Evolutionary conservation across 1,284 basidiomycete species (phyloP).

Genomic region (Papiliotrema terrestris): DNA sequence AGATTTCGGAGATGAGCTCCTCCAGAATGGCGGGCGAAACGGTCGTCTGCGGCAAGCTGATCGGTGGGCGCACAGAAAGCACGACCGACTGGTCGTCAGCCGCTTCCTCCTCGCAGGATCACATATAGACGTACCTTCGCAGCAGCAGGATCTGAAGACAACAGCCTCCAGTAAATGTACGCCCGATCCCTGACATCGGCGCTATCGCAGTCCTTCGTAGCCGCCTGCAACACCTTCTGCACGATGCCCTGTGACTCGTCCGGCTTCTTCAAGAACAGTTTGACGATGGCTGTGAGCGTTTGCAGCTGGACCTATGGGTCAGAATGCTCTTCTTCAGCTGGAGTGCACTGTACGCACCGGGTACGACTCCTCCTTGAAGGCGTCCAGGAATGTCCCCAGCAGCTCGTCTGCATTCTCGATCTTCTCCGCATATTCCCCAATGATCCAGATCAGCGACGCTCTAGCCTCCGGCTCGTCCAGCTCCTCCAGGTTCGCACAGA

Average conservation of each 20-base stretch:
- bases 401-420: constrained; percentile 96
- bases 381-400: constrained; percentile 85
- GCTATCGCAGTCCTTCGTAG: constrained; percentile 95
- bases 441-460: constrained; percentile 96
- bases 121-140: constrained; percentile 66
- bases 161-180: constrained; percentile 92
- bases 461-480: constrained; percentile 96
- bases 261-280: constrained; percentile 93
- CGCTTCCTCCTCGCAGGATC: background rate
- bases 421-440: constrained; percentile 93
- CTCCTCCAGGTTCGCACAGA: constrained; percentile 88
- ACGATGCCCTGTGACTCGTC: constrained; percentile 86
- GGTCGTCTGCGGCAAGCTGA: constrained; percentile 84
- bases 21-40: constrained; percentile 88
- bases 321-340: constrained; percentile 23
- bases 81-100: constrained; percentile 69
- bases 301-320: constrained; percentile 92
- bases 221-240: constrained; percentile 93
- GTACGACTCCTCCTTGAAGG: constrained; percentile 90
- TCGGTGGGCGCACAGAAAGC: constrained; percentile 84
- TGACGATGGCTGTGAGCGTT: constrained; percentile 90
- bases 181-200: constrained; percentile 92
- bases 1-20: constrained; percentile 84
- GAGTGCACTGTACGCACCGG: constrained; percentile 50
- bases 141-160: constrained; percentile 88